phyloP scores from a whole-genome alignment of 495 filamentous ascomycete genomes.

The Daldinia caldariorum region DNA sequence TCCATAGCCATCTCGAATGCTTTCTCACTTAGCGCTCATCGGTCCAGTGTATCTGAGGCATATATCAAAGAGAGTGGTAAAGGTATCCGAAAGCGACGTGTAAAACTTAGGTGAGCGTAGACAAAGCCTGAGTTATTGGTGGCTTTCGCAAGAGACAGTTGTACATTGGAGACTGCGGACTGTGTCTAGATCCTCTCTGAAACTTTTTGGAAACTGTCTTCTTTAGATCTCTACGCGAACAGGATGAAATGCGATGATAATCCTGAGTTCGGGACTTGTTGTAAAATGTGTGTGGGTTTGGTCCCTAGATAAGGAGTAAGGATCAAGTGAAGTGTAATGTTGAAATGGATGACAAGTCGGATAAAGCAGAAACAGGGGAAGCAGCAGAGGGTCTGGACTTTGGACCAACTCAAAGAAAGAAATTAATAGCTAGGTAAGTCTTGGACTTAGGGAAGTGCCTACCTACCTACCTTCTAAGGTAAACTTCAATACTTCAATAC shows the following conservation, averaged over 20 bases:
- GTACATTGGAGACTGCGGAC: conserved; percentile 18
- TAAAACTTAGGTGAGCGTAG: background rate
- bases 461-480: too few relatives aligned
- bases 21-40: background rate
- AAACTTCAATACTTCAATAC: too few relatives aligned
- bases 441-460: too few relatives aligned
- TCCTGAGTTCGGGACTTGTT: too few relatives aligned
- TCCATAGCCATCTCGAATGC: conserved; percentile 45
- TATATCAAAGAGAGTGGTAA: background rate
- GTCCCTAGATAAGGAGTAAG: too few relatives aligned
- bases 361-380: background rate
- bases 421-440: too few relatives aligned
- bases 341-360: background rate
- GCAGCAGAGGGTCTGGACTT: background rate
- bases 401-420: too few relatives aligned
- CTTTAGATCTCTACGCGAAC: too few relatives aligned
- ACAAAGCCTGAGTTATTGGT: conserved; percentile 9
- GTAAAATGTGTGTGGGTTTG: too few relatives aligned
- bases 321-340: too few relatives aligned
- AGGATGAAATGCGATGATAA: too few relatives aligned
- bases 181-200: background rate
- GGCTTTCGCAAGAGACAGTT: conserved; percentile 1
- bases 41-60: background rate
- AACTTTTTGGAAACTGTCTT: too few relatives aligned
- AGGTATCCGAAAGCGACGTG: background rate